These are phyloP conservation scores for Aspergillus japonicus DNA, from an alignment of 2,329 filamentous ascomycete genomes.

Conservation along the genomic window DNA sequence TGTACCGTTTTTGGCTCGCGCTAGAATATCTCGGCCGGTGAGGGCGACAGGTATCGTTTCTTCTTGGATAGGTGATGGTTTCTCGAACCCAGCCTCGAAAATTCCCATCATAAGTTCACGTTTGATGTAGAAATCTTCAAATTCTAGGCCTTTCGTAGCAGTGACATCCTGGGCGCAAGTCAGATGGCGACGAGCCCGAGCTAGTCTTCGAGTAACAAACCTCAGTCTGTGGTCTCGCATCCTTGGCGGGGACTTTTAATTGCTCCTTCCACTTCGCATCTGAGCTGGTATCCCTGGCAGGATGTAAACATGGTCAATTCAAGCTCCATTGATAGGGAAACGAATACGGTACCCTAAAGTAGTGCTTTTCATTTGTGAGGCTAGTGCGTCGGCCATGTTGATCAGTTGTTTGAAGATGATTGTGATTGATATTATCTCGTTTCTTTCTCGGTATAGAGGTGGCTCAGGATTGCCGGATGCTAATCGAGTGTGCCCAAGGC, in stretches of 20 bases:
- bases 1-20: conserved; percentile 96
- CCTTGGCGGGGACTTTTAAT: conserved; percentile 48
- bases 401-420: conserved; percentile 15
- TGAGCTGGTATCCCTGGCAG: conserved; percentile 37
- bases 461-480: neutral
- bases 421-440: neutral
- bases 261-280: conserved; percentile 47
- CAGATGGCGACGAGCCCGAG: conserved; percentile 13
- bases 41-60: conserved; percentile 96
- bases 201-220: conserved; percentile 28
- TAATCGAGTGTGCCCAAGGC: neutral
- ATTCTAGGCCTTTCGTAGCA: conserved; percentile 94
- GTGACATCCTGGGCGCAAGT: conserved; percentile 75
- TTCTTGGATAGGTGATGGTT: conserved; percentile 98
- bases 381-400: conserved; percentile 46
- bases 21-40: conserved; percentile 90
- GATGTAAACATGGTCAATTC: conserved; percentile 16
- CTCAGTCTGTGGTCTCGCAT: conserved; percentile 52
- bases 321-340: conserved; percentile 4
- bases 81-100: conserved; percentile 98
- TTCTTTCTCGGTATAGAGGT: neutral
- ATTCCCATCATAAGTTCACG: conserved; percentile 97
- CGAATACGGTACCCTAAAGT: conserved; percentile 39
- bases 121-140: conserved; percentile 95
- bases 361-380: conserved; percentile 47